Base-by-base conservation (phyloP, 192 early-diverging fungal species). In the Linnemannia hyalina region DNA sequence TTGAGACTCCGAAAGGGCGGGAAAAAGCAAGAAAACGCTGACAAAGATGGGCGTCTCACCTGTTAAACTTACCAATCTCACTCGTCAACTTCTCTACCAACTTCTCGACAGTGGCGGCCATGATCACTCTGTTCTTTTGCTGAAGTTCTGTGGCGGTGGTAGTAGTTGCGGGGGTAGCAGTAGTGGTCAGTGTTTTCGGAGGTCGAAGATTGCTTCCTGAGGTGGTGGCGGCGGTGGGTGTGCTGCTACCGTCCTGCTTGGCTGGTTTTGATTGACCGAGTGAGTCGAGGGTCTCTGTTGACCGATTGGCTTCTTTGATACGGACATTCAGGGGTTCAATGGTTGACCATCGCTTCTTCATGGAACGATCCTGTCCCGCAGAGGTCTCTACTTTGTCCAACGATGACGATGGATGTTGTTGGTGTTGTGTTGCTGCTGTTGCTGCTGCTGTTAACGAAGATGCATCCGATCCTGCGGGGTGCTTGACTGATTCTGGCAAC, bases 51-150 rank as follows among this genome's bases (percentile, higher is more conserved):
- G 74, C 16, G 49, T 16, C 49, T 18, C 20, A 40, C 6, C 44
- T 68, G 11, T 4, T 18, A 20, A 4, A 7, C 49, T 77, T 90
- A 91, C 91, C 91, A 47, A 92, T 80, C 42, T 87, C 88, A 40
- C 82, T 90, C 47, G 92, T 93, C 49, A 93, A 74, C 79, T 90
- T 92, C 26, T 89, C 88, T 0, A 92, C 83, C 18, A 93, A 65
- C 68, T 92, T 92, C 54, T 93, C 92, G 29, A 91, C 83, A 4
- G 92, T 89, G 36, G 92, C 92, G 52, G 92, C 92, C 88, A 89
- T 90, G 41, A 90, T 82, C 22, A 89, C 70, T 11, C 83, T 78
- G 13, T 77, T 57, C 46, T 73, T 52, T 20, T 65, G 60, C 26
- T 65, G 60, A 15, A 32, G 29, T 13, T 65, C 60, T 26, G 60